Evolutionary conservation across 345 rosid genomes (phyloP).

Genomic region (Eucalyptus sp.): DNA sequence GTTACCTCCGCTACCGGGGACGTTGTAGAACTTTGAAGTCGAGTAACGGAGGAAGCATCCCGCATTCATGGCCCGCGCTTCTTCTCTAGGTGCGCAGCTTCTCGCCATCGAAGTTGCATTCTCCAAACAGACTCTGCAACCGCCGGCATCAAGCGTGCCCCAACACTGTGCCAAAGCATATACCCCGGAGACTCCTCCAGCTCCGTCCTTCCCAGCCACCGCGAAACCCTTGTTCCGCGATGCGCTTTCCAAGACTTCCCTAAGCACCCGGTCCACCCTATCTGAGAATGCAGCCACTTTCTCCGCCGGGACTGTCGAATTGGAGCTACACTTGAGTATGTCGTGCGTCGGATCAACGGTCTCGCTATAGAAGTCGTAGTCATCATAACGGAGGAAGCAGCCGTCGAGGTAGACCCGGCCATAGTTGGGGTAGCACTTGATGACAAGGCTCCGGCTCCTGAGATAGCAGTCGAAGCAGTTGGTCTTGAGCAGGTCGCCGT

Average conservation of each 20-base stretch:
- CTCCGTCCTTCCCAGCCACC: neutral
- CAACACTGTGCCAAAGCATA: constrained; percentile 74
- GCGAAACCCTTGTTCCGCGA: constrained; percentile 27
- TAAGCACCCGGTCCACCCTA: constrained; percentile 16
- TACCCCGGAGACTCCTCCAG: constrained; percentile 4
- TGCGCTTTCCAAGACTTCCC: constrained; percentile 24
- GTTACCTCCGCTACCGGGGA: neutral
- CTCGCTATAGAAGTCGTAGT: constrained; percentile 36
- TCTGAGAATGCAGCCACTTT: neutral
- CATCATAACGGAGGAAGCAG: constrained; percentile 54
- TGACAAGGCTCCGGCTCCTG: too few species aligned
- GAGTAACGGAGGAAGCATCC: constrained; percentile 64
- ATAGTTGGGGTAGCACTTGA: constrained; percentile 8
- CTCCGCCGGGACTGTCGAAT: neutral
- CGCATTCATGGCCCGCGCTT: constrained; percentile 47
- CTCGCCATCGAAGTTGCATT: constrained; percentile 21
- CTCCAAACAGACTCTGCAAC: constrained; percentile 41
- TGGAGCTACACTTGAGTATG: constrained; percentile 2
- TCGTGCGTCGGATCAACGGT: constrained; percentile 14
- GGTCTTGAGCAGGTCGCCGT: constrained; percentile 15
- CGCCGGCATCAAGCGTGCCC: constrained; percentile 20
- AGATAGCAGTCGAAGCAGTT: constrained; percentile 36
- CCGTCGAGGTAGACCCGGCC: constrained; percentile 47
- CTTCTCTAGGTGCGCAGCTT: constrained; percentile 23
- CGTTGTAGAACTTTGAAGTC: constrained; percentile 20